Conservation (phyloP, 2,329 filamentous ascomycete genomes). For the Fusarium pseudoanthophilum region DNA sequence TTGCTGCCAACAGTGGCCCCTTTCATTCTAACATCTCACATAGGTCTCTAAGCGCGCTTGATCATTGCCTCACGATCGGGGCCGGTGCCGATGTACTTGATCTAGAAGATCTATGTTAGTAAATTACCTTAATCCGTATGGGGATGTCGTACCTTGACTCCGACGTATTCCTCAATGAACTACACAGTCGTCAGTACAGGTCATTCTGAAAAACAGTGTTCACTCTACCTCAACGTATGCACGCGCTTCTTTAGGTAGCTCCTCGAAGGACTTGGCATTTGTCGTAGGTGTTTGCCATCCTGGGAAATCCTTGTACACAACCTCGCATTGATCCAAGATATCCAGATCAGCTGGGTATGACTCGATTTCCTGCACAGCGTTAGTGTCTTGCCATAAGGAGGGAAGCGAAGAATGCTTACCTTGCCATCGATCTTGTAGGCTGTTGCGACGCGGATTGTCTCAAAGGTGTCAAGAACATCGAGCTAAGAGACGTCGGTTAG, state of each 20-base stretch:
- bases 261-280: slow-evolving; percentile 67
- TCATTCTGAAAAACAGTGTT: neutral
- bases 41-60: slow-evolving; percentile 38
- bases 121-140: accelerated
- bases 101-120: neutral
- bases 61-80: slow-evolving; percentile 74
- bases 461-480: slow-evolving; percentile 75
- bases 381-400: neutral
- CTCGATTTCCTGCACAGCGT: slow-evolving; percentile 33
- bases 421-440: slow-evolving; percentile 67
- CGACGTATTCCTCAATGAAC: slow-evolving; percentile 14
- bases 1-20: neutral
- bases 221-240: slow-evolving; percentile 65
- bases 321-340: slow-evolving; percentile 67
- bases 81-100: slow-evolving; percentile 44
- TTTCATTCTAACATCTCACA: neutral
- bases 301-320: slow-evolving; percentile 74
- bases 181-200: neutral
- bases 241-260: slow-evolving; percentile 71
- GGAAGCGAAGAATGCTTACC: slow-evolving; percentile 22
- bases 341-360: slow-evolving; percentile 74
- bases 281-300: slow-evolving; percentile 77
- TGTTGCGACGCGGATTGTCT: slow-evolving; percentile 78
- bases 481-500: slow-evolving; percentile 30
- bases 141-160: neutral